Evolutionary conservation across 371 early-diverging fungal species (phyloP), one percentile per base, ranked within the genome.

Genomic region (Fennellomyces sp.): DNA sequence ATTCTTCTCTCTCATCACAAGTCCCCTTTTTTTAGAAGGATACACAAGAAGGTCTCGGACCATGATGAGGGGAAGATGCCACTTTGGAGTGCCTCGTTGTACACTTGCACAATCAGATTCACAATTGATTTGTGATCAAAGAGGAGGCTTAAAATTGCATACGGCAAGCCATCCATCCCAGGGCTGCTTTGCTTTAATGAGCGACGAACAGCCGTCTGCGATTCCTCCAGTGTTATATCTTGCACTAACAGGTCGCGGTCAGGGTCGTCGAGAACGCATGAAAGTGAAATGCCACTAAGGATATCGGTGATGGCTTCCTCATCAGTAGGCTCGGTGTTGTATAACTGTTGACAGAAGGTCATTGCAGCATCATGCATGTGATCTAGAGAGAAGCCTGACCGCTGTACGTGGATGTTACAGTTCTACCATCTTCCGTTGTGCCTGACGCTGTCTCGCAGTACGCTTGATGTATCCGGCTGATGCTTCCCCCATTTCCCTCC

Each of bases 1-100:
- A n/a, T n/a, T n/a, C n/a, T n/a, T n/a, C n/a, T n/a, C n/a, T n/a
- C n/a, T n/a, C n/a, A n/a, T n/a, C n/a, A n/a, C n/a, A 41, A 6
- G 25, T 61, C 61, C 2, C 65, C 65, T 36, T 62, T 65, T 48
- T 69, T 69, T 55, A 33, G 54, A 5, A 65, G 1, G 5, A 17
- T 26, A 36, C 38, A 36, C 11, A 36, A 11, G n/a, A 10, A 36
- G 38, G n/a, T 36, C n/a, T 36, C 38, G 11, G n/a, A 36, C n/a
- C 38, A 36, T 36, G 38, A 36, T n/a, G 38, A 11, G 38, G 38
- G 38, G 38, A 36, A 36, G n/a, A 36, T n/a, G 11, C 11, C 38
- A n/a, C n/a, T 10, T 36, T n/a, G 38, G 11, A 36, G 38, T 10
- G 38, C 38, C 11, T 36, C 38, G n/a, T 36, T 36, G n/a, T 36